Percentiles rank a stretch among this genome's conserved stretches.
Evolutionary conservation across 345 rosid species (phyloP).

Genomic region (Eucalyptus coolabah): DNA sequence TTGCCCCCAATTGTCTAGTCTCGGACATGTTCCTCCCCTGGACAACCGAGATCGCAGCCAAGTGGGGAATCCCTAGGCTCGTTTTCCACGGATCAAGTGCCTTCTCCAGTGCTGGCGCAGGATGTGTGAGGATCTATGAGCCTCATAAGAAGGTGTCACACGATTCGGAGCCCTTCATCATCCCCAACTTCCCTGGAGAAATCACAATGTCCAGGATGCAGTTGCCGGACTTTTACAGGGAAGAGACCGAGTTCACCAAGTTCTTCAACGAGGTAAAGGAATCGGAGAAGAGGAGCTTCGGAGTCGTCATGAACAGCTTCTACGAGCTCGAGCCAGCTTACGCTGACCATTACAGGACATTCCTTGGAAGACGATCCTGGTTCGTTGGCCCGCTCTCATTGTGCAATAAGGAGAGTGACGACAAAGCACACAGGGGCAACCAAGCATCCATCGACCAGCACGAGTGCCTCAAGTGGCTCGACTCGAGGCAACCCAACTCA

Average conservation of each 20-base stretch:
- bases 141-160: slow-evolving; percentile 2
- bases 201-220: slow-evolving; percentile 1
- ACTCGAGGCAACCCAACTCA: too few species aligned
- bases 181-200: not conserved
- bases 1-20: slow-evolving; percentile 5
- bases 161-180: slow-evolving; percentile 12
- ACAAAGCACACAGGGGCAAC: too few species aligned
- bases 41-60: not conserved
- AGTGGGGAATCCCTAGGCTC: slow-evolving; percentile 16
- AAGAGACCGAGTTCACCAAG: not conserved
- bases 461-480: too few species aligned
- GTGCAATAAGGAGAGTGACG: too few species aligned
- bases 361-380: too few species aligned
- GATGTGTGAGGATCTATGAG: not conserved
- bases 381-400: too few species aligned
- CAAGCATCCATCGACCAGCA: too few species aligned
- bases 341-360: too few species aligned
- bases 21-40: slow-evolving; percentile 8
- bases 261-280: not conserved
- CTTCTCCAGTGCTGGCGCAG: not conserved
- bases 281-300: too few species aligned
- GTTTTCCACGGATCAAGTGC: slow-evolving; percentile 13
- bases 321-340: too few species aligned
- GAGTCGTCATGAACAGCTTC: too few species aligned
- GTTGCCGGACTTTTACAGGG: not conserved